These are phyloP conservation scores for Zygosaccharomyces pseudorouxii DNA, from an alignment of 805 yeast genomes.

Conservation along the genomic window DNA sequence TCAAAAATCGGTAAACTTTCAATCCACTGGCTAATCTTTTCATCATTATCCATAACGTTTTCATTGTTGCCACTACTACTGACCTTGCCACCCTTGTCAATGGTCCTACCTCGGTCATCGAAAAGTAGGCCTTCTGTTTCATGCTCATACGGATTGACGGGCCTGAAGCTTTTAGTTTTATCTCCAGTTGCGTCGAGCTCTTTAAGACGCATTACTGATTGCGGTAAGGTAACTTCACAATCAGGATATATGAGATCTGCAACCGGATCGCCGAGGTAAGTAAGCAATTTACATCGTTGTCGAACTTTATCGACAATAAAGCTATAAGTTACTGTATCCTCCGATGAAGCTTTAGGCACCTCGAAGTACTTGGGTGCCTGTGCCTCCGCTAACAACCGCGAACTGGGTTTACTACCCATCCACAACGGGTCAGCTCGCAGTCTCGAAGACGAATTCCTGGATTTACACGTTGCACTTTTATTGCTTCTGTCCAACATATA, in stretches of 20 bases:
- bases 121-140: not conserved
- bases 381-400: not conserved
- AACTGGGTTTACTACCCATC: not conserved
- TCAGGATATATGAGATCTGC: not conserved
- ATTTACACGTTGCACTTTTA: not conserved
- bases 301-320: slow-evolving; percentile 1
- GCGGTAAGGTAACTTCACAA: not conserved
- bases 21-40: slow-evolving; percentile 1
- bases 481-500: not conserved
- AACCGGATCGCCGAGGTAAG: slow-evolving; percentile 4
- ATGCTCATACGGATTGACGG: not conserved
- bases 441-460: not conserved
- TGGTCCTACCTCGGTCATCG: not conserved
- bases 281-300: slow-evolving; percentile 1
- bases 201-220: not conserved
- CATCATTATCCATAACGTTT: not conserved
- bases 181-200: not conserved
- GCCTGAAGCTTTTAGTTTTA: not conserved
- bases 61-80: not conserved
- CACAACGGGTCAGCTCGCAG: not conserved
- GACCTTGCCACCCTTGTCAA: not conserved
- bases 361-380: not conserved
- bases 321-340: not conserved
- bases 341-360: not conserved
- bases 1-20: slow-evolving; percentile 12